A percentile compares a stretch with the other conserved stretches of the same genome.
phyloP scores from a whole-genome alignment of 2,329 filamentous ascomycete genomes.

The Neodidymelliopsis sp. region DNA sequence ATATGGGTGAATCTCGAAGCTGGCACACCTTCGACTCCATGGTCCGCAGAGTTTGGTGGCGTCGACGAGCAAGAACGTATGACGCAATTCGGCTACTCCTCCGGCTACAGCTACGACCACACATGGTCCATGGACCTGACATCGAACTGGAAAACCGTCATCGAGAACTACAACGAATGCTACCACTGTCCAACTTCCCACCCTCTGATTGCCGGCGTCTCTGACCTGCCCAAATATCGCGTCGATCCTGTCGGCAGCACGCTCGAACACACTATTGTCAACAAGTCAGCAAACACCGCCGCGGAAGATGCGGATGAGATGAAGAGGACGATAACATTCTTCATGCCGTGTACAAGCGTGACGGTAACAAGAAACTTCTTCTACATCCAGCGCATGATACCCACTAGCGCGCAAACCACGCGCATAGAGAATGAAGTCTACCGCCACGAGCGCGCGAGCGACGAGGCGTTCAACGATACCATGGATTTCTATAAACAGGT shows the following conservation, averaged over 20 bases:
- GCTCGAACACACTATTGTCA: constrained; percentile 37
- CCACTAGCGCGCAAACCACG: constrained; percentile 56
- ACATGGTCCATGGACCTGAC: constrained; percentile 29
- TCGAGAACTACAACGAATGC: constrained; percentile 70
- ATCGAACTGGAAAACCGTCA: constrained; percentile 37
- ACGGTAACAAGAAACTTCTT: constrained; percentile 58
- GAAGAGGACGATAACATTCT: constrained; percentile 35
- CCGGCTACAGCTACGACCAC: constrained; percentile 31
- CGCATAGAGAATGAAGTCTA: constrained; percentile 68
- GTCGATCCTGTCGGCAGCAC: constrained; percentile 31
- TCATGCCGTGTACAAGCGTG: constrained; percentile 33
- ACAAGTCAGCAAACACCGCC: constrained; percentile 23
- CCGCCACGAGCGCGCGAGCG: constrained; percentile 63
- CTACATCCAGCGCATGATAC: constrained; percentile 68
- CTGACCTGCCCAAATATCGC: constrained; percentile 62
- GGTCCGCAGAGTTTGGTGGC: constrained; percentile 21
- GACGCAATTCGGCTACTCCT: constrained; percentile 21
- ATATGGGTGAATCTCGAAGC: constrained; percentile 35
- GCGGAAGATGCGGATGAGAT: constrained; percentile 22
- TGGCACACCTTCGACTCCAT: neutral
- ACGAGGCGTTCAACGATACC: constrained; percentile 60
- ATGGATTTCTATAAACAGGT: constrained; percentile 67
- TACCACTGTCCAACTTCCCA: constrained; percentile 68
- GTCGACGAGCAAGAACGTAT: constrained; percentile 31
- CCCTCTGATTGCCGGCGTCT: constrained; percentile 63